Percentiles rank a stretch among this genome's conserved stretches.
Evolutionary conservation across 768 basidiomycete species (phyloP).

Genomic region (Solioccasus polychromus): DNA sequence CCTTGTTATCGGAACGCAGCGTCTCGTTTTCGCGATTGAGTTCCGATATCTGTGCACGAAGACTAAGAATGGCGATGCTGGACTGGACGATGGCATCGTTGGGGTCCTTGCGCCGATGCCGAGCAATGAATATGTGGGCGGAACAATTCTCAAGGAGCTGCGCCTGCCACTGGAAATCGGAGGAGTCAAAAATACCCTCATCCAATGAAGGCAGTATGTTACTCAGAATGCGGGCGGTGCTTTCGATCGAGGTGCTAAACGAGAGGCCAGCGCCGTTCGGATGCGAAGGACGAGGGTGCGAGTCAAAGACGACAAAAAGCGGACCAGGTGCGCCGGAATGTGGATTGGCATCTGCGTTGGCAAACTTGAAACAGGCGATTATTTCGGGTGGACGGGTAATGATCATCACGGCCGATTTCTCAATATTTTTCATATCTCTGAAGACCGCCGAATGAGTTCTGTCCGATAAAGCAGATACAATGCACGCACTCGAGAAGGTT

Average conservation of each 20-base stretch:
- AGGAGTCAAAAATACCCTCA: slow-evolving; percentile 38
- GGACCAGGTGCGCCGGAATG: slow-evolving; percentile 12
- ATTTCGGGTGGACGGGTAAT: slow-evolving; percentile 76
- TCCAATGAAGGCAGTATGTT: slow-evolving; percentile 48
- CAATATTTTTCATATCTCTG: slow-evolving; percentile 25
- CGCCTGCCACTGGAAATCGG: slow-evolving; percentile 58
- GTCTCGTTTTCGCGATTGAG: slow-evolving; percentile 32
- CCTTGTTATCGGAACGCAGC: slow-evolving; percentile 22
- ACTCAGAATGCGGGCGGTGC: slow-evolving; percentile 42
- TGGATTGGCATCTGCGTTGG: not conserved
- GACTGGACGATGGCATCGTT: slow-evolving; percentile 44
- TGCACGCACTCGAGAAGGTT: slow-evolving; percentile 24
- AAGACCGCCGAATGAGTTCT: not conserved
- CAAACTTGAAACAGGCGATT: slow-evolving; percentile 46
- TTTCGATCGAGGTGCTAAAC: slow-evolving; percentile 45
- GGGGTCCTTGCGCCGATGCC: slow-evolving; percentile 16
- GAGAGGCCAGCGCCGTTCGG: slow-evolving; percentile 60
- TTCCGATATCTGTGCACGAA: slow-evolving; percentile 40
- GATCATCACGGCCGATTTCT: slow-evolving; percentile 38
- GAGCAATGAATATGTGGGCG: slow-evolving; percentile 51
- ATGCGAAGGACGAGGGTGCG: slow-evolving; percentile 59
- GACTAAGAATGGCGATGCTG: slow-evolving; percentile 45
- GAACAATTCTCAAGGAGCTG: slow-evolving; percentile 61
- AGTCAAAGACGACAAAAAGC: slow-evolving; percentile 63
- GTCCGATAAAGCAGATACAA: not conserved